Evolutionary conservation across 139 green algal species (phyloP), one percentile per base, ranked within the genome.

Genomic region (Volvox africanus): DNA sequence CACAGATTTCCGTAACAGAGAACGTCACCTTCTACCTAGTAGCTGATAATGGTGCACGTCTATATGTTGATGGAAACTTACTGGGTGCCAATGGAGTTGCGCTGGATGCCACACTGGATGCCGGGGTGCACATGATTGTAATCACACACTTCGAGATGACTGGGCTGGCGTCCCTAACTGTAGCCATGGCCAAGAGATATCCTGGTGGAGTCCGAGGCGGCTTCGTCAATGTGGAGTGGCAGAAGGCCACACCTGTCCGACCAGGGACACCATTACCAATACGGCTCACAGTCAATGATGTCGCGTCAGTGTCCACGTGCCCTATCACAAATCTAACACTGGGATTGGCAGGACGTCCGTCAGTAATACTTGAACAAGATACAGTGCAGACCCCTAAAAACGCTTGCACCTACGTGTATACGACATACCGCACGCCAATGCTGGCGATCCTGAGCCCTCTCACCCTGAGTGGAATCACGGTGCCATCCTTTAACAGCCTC

Each of bases 341-440:
- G 87, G 61, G 16, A 11, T 20, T 87, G 50, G 55, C 82, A 12
- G 71, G 6, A 18, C 71, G 22, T 2, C 26, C 26, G 1, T 30
- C 71, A 21, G 21, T 92, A 3, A 6, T 28, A 16, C 73, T 21
- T 16, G 92, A 92, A 67, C 81, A 75, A 1, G 11, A 33, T 1
- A 65, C 21, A 0, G 75, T 71, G 26, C 36, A 26, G 26, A 50
- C 76, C 6, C 5, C 81, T 0, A 68, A 44, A 19, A 19, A 21
- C 36, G 30, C 5, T 19, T 94, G 92, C 85, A 3, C n/a, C 21
- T 94, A 88, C 88, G n/a, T 94, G n/a, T 94, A 92, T 69, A 88
- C 68, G 13, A 86, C 88, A 11, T 88, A 92, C 87, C 85, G 77
- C n/a, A 93, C 79, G 33, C 91, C 91, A 9, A 67, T 32, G 14